phyloP scores from a whole-genome alignment of 1,139 yeast genomes.

The Pichia sp. region DNA sequence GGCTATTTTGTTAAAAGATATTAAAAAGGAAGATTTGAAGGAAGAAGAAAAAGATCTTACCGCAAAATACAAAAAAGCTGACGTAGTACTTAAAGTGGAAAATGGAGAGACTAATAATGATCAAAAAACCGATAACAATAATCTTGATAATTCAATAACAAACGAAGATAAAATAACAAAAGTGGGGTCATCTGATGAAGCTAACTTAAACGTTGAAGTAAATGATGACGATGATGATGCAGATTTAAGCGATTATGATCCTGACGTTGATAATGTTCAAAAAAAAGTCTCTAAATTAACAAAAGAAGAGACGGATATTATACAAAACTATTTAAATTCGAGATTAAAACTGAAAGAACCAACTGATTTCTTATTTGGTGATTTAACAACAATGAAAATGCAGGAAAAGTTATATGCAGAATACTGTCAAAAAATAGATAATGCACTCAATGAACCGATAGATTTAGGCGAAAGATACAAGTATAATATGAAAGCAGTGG shows the following conservation, averaged over 20 bases:
- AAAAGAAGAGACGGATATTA: constrained; percentile 2
- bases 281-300: background rate
- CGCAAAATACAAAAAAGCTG: no score
- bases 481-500: constrained; percentile 15
- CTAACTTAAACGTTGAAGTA: background rate
- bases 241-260: constrained; percentile 13
- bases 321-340: constrained; percentile 16
- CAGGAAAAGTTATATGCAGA: constrained; percentile 32
- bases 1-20: background rate
- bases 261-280: constrained; percentile 7
- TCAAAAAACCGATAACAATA: no score
- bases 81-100: no score
- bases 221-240: constrained; percentile 16
- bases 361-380: constrained; percentile 45
- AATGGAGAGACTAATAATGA: no score
- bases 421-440: constrained; percentile 18
- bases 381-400: constrained; percentile 39
- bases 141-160: no score
- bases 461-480: constrained; percentile 11
- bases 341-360: constrained; percentile 25
- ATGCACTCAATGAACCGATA: background rate
- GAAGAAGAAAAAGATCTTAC: background rate
- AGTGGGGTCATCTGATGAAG: background rate
- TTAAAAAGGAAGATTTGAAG: background rate
- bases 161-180: background rate